Evolutionary conservation across 345 rosid species (phyloP).

Genomic region (Citropsis articulata): DNA sequence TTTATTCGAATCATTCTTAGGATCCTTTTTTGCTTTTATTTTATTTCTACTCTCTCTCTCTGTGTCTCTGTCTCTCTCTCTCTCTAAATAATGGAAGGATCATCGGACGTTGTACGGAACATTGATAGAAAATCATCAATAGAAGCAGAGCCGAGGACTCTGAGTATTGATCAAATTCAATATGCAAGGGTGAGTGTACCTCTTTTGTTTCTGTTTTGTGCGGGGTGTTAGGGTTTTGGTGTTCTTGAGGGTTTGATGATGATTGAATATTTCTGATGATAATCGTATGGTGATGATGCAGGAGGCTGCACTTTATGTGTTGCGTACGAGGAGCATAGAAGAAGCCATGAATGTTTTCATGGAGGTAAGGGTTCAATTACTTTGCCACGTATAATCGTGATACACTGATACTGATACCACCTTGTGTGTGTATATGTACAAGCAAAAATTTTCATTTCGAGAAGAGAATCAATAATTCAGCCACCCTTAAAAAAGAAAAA

Average conservation of each 20-base stretch:
- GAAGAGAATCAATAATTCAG: too few relatives aligned
- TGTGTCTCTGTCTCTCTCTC: not conserved
- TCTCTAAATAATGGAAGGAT: conserved; percentile 5
- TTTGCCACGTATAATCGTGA: too few relatives aligned
- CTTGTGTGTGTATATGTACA: too few relatives aligned
- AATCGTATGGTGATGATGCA: not conserved
- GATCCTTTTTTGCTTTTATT: not conserved
- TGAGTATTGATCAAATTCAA: conserved; percentile 35
- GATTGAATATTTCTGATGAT: not conserved
- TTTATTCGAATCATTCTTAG: not conserved
- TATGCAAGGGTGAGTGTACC: conserved; percentile 36
- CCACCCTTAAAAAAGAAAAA: too few relatives aligned
- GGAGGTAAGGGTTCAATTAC: conserved; percentile 20
- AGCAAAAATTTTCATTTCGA: too few relatives aligned
- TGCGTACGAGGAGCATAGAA: conserved; percentile 37
- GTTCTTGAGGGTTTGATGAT: not conserved
- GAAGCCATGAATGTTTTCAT: conserved; percentile 49
- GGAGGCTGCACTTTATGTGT: conserved; percentile 52
- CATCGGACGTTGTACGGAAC: not conserved
- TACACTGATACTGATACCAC: too few relatives aligned
- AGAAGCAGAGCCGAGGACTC: conserved; percentile 52
- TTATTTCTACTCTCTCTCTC: not conserved
- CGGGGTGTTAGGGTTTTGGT: not conserved
- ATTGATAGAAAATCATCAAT: conserved; percentile 39
- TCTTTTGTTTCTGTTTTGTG: not conserved